Conservation (phyloP, 139 green algal species). For the Chloropicon primus region DNA sequence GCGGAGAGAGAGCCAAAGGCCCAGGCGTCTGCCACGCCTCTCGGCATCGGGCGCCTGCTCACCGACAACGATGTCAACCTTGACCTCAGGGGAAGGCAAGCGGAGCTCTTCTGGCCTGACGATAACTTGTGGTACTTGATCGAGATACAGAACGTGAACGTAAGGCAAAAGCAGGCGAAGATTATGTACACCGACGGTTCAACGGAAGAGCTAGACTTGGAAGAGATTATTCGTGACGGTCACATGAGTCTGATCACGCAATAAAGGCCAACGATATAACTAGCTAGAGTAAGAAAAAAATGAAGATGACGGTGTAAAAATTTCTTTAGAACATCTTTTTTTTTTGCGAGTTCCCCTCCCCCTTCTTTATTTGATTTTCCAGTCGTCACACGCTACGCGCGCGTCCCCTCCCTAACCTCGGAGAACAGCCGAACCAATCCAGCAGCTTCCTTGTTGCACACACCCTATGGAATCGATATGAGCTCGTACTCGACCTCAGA, state of each 20-base stretch:
- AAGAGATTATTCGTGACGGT: slow-evolving; percentile 63
- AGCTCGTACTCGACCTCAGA: slow-evolving; percentile 83
- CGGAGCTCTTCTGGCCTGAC: slow-evolving; percentile 76
- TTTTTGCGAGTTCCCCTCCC: no score
- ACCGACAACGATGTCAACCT: slow-evolving; percentile 42
- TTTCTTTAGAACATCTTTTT: no score
- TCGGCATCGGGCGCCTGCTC: slow-evolving; percentile 35
- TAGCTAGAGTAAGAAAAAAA: no score
- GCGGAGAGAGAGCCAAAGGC: not conserved
- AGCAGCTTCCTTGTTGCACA: no score
- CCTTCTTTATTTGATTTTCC: no score
- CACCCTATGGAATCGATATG: slow-evolving; percentile 19
- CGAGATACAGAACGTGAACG: slow-evolving; percentile 53
- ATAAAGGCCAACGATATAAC: no score
- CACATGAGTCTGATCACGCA: slow-evolving; percentile 58
- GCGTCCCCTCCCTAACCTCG: no score
- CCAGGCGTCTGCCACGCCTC: slow-evolving; percentile 8
- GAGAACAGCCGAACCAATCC: no score
- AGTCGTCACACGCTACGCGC: no score
- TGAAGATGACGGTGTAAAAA: no score
- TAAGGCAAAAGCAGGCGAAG: slow-evolving; percentile 45
- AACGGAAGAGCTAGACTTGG: slow-evolving; percentile 62
- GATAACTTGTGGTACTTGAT: slow-evolving; percentile 76
- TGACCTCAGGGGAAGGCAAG: slow-evolving; percentile 43
- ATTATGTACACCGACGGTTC: slow-evolving; percentile 67